Evolutionary conservation across 805 yeast species (phyloP), one percentile per base, ranked within the genome.

Genomic region (Kregervanrija fluxuum): DNA sequence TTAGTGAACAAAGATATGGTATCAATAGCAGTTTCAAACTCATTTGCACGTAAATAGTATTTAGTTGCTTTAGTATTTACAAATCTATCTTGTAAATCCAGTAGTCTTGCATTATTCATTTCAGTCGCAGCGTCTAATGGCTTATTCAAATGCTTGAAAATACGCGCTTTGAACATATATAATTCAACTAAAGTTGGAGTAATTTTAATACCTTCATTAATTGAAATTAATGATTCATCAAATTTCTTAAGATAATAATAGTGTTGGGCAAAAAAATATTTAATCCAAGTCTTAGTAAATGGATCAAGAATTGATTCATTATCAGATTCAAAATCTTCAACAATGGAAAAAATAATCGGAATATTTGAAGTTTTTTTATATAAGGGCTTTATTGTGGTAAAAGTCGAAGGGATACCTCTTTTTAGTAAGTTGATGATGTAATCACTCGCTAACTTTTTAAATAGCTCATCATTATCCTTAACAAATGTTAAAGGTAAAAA

Each of bases 71-170:
- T 89, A 44, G 95, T 77, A 62, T 93, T 93, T 57, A 93, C 78
- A 60, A 86, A 91, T 52, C 99, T 72, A 64, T 93, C 99, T 62
- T 88, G 96, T 46, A 85, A 71, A 60, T 93, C 96, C 45, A 85
- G 64, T 43, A 69, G 61, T 54, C 96, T 75, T 12, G 91, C 96
- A 44, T 71, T 73, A 47, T 81, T 75, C 75, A 89, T 77, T 28
- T 71, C 59, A 12, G 72, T 74, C 15, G 84, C 77, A 11, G 97
- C 97, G 28, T 71, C 74, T 1, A 50, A 56, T 28, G 75, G 55
- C 46, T 80, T 70, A n/a, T 87, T 87, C 37, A 70, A 61, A 51
- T 85, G 89, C 60, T 89, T 88, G 48, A 78, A 67, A 35, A 93
- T 73, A 56, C 95, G 74, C 4, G 95, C 96, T 54, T 87, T 86